Evolutionary conservation across 2,329 filamentous ascomycete genomes (phyloP).

Genomic region (Aspergillus fischeri): DNA sequence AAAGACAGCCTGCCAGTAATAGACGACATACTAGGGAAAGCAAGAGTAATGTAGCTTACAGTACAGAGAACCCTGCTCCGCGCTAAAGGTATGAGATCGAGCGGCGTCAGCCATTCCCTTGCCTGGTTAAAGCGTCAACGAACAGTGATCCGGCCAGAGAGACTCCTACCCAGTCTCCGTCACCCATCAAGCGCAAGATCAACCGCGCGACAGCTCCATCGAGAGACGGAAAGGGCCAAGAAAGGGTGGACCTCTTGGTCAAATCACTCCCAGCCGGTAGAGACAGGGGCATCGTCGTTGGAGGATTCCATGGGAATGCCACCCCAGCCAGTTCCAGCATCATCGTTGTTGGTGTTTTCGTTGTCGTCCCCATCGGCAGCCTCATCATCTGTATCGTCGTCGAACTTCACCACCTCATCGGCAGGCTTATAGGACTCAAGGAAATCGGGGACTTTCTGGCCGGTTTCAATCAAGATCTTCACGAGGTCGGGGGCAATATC

Average conservation of each 20-base stretch:
- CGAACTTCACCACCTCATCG: constrained; percentile 43
- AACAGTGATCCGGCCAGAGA: not conserved
- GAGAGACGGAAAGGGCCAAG: not conserved
- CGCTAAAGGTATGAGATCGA: not conserved
- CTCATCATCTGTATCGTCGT: constrained; percentile 52
- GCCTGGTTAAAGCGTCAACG: not conserved
- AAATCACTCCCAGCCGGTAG: not conserved
- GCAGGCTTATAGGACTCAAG: constrained; percentile 55
- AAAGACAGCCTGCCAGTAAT: not conserved
- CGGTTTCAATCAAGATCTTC: constrained; percentile 75
- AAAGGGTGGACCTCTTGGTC: not conserved
- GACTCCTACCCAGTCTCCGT: not conserved
- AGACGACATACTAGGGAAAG: not conserved
- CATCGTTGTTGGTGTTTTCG: not conserved
- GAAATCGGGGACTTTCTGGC: constrained; percentile 78
- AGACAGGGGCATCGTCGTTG: constrained; percentile 3
- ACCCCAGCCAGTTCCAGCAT: constrained; percentile 14
- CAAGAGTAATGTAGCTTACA: not conserved
- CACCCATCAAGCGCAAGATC: not conserved
- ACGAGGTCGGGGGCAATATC: constrained; percentile 69
- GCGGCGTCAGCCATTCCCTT: not conserved
- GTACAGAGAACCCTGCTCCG: not conserved
- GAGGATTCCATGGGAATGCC: constrained; percentile 10
- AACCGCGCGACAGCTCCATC: not conserved
- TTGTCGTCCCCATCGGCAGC: constrained; percentile 16